These are phyloP conservation scores for Metroxylon sagu DNA, from an alignment of 176 grass and related monocot species.

Conservation along the genomic window DNA sequence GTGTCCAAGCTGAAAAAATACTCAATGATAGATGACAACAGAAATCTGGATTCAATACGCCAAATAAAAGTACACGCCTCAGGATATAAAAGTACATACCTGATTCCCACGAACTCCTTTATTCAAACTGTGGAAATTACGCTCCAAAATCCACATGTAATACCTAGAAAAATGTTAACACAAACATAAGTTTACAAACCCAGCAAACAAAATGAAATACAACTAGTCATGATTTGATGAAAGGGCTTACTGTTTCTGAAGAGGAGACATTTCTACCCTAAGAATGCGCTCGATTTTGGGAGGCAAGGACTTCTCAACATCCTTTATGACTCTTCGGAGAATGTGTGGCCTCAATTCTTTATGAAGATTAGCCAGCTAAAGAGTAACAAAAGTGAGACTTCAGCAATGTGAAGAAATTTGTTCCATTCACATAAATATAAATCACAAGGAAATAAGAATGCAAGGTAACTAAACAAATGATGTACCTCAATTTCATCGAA, in stretches of 20 bases:
- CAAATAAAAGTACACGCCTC: background rate
- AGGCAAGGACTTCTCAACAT: constrained; percentile 97
- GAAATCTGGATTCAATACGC: too few species aligned
- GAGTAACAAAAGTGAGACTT: constrained; percentile 9
- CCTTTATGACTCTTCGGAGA: constrained; percentile 92
- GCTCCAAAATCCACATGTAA: constrained; percentile 99
- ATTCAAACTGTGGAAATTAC: constrained; percentile 98
- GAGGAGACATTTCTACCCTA: constrained; percentile 90
- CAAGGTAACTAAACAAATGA: too few species aligned
- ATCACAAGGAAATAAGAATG: too few species aligned
- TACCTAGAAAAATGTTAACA: constrained; percentile 48
- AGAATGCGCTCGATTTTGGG: constrained; percentile 99
- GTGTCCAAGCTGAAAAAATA: too few species aligned
- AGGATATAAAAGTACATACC: constrained; percentile 38
- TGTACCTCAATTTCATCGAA: constrained; percentile 91
- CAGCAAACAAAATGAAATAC: constrained; percentile 1
- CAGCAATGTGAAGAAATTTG: too few species aligned
- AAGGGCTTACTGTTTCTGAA: constrained; percentile 83
- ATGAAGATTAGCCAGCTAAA: constrained; percentile 93
- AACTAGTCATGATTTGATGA: constrained; percentile 1
- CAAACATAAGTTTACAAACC: background rate
- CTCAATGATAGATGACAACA: too few species aligned
- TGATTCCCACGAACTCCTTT: constrained; percentile 99
- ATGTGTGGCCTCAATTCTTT: constrained; percentile 96
- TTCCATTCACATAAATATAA: too few species aligned